A percentile compares a stretch with the other conserved stretches of the same genome.
Conservation (phyloP, 2,329 filamentous ascomycete genomes). For the Pseudogymnoascus sp. region DNA sequence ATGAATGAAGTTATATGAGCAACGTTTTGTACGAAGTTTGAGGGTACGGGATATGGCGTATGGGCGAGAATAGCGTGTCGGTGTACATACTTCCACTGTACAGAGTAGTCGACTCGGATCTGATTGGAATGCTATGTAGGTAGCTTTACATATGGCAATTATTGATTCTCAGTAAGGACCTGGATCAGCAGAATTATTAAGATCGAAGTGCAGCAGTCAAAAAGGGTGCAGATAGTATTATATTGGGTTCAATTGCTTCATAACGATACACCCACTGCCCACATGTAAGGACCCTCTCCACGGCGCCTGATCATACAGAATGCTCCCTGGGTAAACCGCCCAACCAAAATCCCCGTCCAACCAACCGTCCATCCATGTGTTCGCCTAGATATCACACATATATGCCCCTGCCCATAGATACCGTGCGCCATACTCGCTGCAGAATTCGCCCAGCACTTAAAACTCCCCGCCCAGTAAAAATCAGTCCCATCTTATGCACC, state of each 20-base stretch:
- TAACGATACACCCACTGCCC: background rate
- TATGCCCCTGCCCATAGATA: background rate
- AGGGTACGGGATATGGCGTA: background rate
- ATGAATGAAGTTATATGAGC: constrained; percentile 1
- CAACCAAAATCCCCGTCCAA: background rate
- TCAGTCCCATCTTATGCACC: background rate
- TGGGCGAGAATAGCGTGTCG: background rate
- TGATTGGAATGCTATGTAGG: background rate
- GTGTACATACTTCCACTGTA: background rate
- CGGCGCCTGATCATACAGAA: background rate
- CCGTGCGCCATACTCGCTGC: constrained; percentile 3
- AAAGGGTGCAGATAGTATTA: background rate
- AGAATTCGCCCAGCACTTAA: background rate
- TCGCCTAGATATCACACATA: background rate
- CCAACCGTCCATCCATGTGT: background rate
- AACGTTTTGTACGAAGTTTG: background rate
- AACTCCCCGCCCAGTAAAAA: background rate
- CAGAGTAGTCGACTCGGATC: background rate
- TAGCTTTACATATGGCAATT: background rate
- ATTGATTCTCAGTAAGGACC: background rate
- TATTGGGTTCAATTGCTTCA: background rate
- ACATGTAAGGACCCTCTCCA: background rate
- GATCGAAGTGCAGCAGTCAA: background rate
- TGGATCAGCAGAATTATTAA: background rate
- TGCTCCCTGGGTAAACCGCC: background rate